Evolutionary conservation across 768 basidiomycete species (phyloP).

Genomic region (Phylloporus rhodoxanthus): DNA sequence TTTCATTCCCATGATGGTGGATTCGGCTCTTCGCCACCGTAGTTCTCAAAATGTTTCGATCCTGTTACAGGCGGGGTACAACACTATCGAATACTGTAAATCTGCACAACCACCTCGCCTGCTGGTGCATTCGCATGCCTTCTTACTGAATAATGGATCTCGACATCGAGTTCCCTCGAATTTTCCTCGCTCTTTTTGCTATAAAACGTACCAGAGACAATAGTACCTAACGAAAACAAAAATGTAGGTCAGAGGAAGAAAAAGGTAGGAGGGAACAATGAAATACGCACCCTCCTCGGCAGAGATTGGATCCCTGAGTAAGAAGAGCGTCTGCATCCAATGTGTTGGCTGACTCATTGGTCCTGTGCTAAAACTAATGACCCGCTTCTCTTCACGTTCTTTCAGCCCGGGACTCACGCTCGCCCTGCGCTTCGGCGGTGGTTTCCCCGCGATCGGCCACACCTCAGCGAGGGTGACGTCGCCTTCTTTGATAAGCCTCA

Average conservation of each 20-base stretch:
- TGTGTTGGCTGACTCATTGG: slow-evolving; percentile 85
- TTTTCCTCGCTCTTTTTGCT: slow-evolving; percentile 77
- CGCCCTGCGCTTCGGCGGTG: slow-evolving; percentile 52
- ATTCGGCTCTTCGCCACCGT: neutral
- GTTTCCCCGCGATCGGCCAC: slow-evolving; percentile 71
- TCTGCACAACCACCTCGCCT: slow-evolving; percentile 57
- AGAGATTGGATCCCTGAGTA: slow-evolving; percentile 73
- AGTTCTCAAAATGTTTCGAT: neutral
- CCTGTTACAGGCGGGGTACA: neutral
- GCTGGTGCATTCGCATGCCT: slow-evolving; percentile 32
- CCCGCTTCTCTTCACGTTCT: slow-evolving; percentile 34
- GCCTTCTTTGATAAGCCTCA: slow-evolving; percentile 54
- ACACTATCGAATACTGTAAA: slow-evolving; percentile 67
- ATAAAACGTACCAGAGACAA: slow-evolving; percentile 74
- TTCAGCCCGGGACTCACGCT: slow-evolving; percentile 44
- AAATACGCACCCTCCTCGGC: slow-evolving; percentile 60
- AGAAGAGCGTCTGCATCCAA: slow-evolving; percentile 93
- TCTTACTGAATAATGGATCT: slow-evolving; percentile 69
- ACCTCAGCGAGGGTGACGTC: slow-evolving; percentile 63
- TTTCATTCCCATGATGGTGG: neutral
- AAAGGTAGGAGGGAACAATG: neutral
- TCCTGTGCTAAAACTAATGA: slow-evolving; percentile 85
- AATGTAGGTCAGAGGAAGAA: neutral
- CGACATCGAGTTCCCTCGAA: slow-evolving; percentile 83
- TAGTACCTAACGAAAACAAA: slow-evolving; percentile 45